Conservation (phyloP, 1,284 basidiomycete species). For the Gomphus sp. region DNA sequence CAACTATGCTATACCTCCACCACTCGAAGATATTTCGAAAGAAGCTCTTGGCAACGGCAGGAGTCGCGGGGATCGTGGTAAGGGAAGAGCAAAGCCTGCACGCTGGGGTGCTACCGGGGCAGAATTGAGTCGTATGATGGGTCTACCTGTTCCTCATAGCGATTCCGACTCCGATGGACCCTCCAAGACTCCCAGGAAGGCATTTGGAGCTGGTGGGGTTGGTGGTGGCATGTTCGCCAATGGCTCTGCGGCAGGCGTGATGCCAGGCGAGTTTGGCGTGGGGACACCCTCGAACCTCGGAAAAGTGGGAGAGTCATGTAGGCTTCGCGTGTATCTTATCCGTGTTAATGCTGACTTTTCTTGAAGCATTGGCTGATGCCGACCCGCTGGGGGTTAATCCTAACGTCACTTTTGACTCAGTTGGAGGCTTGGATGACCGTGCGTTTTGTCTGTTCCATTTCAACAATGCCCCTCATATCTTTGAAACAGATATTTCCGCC, state of each 20-base stretch:
- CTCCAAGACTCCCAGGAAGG: conserved; percentile 56
- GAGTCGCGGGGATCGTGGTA: conserved; percentile 22
- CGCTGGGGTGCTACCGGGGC: conserved; percentile 73
- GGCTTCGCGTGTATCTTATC: conserved; percentile 14
- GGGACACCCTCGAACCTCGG: conserved; percentile 75
- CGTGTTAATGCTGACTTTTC: neutral
- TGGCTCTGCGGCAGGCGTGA: conserved; percentile 40
- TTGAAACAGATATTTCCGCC: conserved; percentile 76
- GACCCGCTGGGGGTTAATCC: conserved; percentile 94
- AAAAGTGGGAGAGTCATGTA: conserved; percentile 71
- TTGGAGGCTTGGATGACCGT: conserved; percentile 96
- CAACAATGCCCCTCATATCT: neutral
- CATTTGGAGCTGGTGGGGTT: conserved; percentile 43
- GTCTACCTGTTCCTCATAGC: conserved; percentile 43
- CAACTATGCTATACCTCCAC: conserved; percentile 71
- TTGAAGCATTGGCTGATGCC: conserved; percentile 79
- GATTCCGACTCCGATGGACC: conserved; percentile 72
- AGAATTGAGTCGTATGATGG: conserved; percentile 68
- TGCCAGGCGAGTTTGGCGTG: conserved; percentile 25
- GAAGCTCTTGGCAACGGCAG: conserved; percentile 22
- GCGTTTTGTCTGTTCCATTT: conserved; percentile 21
- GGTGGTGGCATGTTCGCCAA: conserved; percentile 46
- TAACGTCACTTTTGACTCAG: conserved; percentile 92
- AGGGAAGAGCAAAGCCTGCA: conserved; percentile 34
- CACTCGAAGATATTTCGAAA: conserved; percentile 52